Evolutionary conservation across 257 asterid species (phyloP).

Genomic region (Datura wrightii): DNA sequence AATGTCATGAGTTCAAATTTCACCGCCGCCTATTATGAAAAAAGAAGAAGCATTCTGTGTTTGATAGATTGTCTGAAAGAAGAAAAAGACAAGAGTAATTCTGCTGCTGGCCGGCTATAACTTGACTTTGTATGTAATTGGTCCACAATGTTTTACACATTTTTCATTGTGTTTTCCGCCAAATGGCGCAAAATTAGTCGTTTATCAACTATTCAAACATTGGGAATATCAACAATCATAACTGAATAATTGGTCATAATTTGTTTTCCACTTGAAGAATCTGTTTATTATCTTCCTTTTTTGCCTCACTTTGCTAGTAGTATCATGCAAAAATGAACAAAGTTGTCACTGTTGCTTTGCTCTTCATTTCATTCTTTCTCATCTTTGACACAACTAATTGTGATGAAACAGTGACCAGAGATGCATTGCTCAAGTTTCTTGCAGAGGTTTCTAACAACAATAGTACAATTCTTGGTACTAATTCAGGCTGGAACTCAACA

Average conservation of each 20-base stretch:
- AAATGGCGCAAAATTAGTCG: slow-evolving; percentile 19
- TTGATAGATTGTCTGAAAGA: background rate
- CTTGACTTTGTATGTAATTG: too few species aligned
- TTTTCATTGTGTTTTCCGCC: slow-evolving; percentile 28
- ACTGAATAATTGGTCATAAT: background rate
- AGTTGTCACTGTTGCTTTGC: slow-evolving; percentile 34
- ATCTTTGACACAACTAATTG: slow-evolving; percentile 35
- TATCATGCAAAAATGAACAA: slow-evolving; percentile 44
- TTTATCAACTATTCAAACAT: slow-evolving; percentile 12
- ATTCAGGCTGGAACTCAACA: slow-evolving; percentile 55
- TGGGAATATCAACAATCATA: slow-evolving; percentile 13
- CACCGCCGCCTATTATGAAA: background rate
- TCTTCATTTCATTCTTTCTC: slow-evolving; percentile 42
- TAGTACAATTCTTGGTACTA: slow-evolving; percentile 28
- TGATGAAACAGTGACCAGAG: slow-evolving; percentile 43
- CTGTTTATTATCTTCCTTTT: background rate
- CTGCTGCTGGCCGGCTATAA: slow-evolving; percentile 11
- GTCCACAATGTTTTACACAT: too few species aligned
- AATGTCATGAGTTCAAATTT: background rate
- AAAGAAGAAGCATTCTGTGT: background rate
- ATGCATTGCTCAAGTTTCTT: slow-evolving; percentile 47
- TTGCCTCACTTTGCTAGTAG: background rate
- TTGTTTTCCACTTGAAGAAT: background rate
- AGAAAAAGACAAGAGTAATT: background rate
- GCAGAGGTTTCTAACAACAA: slow-evolving; percentile 47